These are phyloP conservation scores for Brasenia schreberi DNA, from an alignment of 164 flowering plant species.

Conservation along the genomic window DNA sequence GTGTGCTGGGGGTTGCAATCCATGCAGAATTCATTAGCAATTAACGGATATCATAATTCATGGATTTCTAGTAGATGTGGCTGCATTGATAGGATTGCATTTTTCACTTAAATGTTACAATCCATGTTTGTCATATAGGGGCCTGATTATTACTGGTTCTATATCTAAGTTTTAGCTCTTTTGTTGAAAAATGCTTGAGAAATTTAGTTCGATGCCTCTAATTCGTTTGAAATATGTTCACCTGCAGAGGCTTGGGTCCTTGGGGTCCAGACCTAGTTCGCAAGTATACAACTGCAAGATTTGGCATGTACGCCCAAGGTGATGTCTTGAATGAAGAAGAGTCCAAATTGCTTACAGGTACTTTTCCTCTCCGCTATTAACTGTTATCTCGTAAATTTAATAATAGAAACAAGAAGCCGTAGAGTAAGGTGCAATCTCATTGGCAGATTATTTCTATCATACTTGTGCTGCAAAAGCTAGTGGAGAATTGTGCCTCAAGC, in stretches of 20 bases:
- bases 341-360: slow-evolving; percentile 67
- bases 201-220: too few species aligned
- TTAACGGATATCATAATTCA: too few species aligned
- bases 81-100: neutral
- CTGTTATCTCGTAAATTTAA: neutral
- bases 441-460: slow-evolving; percentile 77
- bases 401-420: too few species aligned
- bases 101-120: neutral
- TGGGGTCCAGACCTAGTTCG: slow-evolving; percentile 79
- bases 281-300: slow-evolving; percentile 59
- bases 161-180: too few species aligned
- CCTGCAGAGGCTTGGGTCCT: slow-evolving; percentile 86
- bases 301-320: slow-evolving; percentile 48
- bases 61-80: neutral
- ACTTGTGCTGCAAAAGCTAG: slow-evolving; percentile 90
- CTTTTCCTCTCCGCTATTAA: neutral
- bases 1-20: too few species aligned
- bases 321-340: slow-evolving; percentile 41
- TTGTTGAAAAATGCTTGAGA: too few species aligned
- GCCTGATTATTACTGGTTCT: too few species aligned
- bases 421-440: neutral
- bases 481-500: slow-evolving; percentile 91
- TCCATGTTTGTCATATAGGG: too few species aligned
- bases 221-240: neutral
- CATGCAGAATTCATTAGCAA: too few species aligned